These are phyloP conservation scores for Ophiostoma ulmi DNA, from an alignment of 2,329 filamentous ascomycete genomes.

Conservation along the genomic window DNA sequence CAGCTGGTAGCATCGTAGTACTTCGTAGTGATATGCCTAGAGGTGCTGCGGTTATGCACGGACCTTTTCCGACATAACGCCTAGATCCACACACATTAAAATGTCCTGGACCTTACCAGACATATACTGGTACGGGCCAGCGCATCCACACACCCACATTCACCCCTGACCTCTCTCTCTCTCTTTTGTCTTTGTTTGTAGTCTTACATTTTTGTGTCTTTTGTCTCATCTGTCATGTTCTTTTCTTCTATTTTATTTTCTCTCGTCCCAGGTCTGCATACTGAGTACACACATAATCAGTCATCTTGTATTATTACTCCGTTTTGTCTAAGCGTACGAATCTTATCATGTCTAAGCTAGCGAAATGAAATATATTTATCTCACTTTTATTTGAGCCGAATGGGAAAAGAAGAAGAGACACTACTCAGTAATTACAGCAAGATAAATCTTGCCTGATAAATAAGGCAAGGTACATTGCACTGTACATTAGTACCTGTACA, in stretches of 20 bases:
- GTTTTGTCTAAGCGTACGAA: neutral
- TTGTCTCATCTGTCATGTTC: neutral
- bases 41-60: constrained; percentile 5
- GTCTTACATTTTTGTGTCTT: neutral
- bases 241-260: constrained; percentile 1
- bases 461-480: neutral
- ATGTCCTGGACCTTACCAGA: neutral
- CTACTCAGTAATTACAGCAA: too few species aligned
- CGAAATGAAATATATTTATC: neutral
- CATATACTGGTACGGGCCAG: neutral
- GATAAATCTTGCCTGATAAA: neutral
- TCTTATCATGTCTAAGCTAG: neutral
- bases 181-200: neutral
- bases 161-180: constrained; percentile 5
- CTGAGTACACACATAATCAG: too few species aligned
- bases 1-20: neutral
- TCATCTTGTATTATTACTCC: neutral
- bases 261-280: neutral
- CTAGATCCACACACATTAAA: constrained; percentile 9
- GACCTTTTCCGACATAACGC: constrained; percentile 14
- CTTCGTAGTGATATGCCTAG: too few species aligned
- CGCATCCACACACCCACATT: neutral
- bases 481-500: constrained; percentile 2
- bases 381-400: neutral
- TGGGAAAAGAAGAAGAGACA: neutral